phyloP scores from a whole-genome alignment of 1,139 yeast species.

The Hemisphaericaspora lyxosophila region DNA sequence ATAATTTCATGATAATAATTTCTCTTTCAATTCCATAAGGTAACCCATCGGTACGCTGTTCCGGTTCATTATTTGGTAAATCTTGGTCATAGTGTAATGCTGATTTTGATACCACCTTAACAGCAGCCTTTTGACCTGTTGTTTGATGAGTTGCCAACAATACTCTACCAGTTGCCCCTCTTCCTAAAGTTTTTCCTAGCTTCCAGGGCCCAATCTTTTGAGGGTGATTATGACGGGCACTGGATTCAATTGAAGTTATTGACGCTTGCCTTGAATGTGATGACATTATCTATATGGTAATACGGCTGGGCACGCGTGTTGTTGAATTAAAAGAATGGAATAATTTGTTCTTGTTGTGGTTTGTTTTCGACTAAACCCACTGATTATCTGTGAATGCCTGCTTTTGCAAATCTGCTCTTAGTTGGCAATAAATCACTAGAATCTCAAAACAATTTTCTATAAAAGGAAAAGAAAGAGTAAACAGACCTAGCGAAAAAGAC shows the following conservation, averaged over 20 bases:
- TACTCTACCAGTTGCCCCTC: conserved; percentile 82
- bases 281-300: conserved; percentile 18
- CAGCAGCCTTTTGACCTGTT: conserved; percentile 78
- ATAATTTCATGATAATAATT: conserved; percentile 76
- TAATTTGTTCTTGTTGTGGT: too few relatives aligned
- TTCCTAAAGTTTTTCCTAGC: conserved; percentile 73
- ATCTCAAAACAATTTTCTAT: too few relatives aligned
- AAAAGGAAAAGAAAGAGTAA: too few relatives aligned
- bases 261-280: conserved; percentile 45
- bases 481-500: neutral
- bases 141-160: conserved; percentile 66
- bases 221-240: conserved; percentile 37
- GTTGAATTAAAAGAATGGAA: neutral
- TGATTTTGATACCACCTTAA: conserved; percentile 73
- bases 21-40: conserved; percentile 85
- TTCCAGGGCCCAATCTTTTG: conserved; percentile 75
- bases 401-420: too few relatives aligned
- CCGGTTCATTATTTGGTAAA: conserved; percentile 7
- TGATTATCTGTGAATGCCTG: too few relatives aligned
- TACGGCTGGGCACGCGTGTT: neutral
- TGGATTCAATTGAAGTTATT: conserved; percentile 35
- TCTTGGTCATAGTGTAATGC: conserved; percentile 43
- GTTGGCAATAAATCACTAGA: too few relatives aligned
- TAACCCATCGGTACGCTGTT: conserved; percentile 47
- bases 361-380: too few relatives aligned